phyloP scores from a whole-genome alignment of 192 early-diverging fungal genomes.

The Coemansia sp. region DNA sequence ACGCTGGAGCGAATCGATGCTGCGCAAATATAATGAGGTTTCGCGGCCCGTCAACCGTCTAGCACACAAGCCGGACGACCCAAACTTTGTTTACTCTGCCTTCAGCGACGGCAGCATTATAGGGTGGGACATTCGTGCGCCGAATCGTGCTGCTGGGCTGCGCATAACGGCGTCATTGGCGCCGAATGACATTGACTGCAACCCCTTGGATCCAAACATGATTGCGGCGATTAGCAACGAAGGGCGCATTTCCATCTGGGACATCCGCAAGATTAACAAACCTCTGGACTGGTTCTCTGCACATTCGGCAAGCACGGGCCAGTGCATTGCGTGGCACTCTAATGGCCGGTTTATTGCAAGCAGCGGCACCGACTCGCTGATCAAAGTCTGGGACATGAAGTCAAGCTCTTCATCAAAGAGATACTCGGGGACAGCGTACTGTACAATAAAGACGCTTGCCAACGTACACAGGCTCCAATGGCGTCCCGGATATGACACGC shows the following conservation, averaged over 20 bases:
- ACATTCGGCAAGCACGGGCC: conserved; percentile 23
- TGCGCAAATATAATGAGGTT: conserved; percentile 27
- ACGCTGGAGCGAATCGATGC: conserved; percentile 21
- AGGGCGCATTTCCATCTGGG: conserved; percentile 35
- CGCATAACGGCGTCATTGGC: conserved; percentile 16
- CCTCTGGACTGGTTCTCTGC: conserved; percentile 17
- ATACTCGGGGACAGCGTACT: conserved; percentile 22
- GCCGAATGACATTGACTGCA: conserved; percentile 47
- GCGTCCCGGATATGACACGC: conserved; percentile 55
- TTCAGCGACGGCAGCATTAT: conserved; percentile 32
- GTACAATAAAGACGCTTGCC: conserved; percentile 40
- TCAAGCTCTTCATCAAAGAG: conserved; percentile 24
- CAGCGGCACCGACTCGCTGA: conserved; percentile 43
- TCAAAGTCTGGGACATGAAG: conserved; percentile 55
- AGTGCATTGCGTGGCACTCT: conserved; percentile 52
- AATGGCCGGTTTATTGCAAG: conserved; percentile 51
- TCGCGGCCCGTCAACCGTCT: conserved; percentile 40
- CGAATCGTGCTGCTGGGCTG: conserved; percentile 10
- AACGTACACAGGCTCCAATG: conserved; percentile 39
- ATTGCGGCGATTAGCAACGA: conserved; percentile 40
- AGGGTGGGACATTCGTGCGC: conserved; percentile 40
- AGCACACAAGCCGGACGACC: conserved; percentile 41
- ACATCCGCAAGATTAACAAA: conserved; percentile 26
- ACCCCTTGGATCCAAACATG: conserved; percentile 31
- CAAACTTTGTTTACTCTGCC: conserved; percentile 38